Evolutionary conservation across 257 asterid genomes (phyloP).

Genomic region (Rehmannia glutinosa): DNA sequence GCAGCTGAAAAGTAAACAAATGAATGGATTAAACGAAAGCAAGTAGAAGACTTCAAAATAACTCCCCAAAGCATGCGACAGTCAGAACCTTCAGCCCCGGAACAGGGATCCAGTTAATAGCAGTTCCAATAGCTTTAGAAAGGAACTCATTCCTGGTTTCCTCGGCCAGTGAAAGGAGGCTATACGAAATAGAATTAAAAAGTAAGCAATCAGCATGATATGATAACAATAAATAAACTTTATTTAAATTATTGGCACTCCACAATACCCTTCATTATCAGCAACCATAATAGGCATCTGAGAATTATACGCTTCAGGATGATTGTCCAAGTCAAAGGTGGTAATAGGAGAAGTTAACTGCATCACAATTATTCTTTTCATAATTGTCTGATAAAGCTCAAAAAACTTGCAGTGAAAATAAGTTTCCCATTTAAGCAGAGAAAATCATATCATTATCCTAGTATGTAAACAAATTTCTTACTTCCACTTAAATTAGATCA

Average conservation of each 20-base stretch:
- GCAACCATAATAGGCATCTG: constrained; percentile 20
- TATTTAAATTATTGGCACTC: not conserved
- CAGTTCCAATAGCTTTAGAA: constrained; percentile 38
- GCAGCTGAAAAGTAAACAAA: constrained; percentile 28
- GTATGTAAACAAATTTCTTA: not conserved
- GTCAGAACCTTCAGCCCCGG: constrained; percentile 31
- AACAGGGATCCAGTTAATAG: constrained; percentile 35
- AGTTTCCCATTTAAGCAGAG: not conserved
- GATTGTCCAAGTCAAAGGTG: constrained; percentile 12
- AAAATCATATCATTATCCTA: not conserved
- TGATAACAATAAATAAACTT: not conserved
- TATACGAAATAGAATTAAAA: constrained; percentile 9
- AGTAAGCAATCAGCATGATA: constrained; percentile 8
- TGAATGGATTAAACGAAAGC: constrained; percentile 14
- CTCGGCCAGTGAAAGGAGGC: constrained; percentile 39
- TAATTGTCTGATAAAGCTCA: constrained; percentile 2
- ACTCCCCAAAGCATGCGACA: constrained; percentile 11
- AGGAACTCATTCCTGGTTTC: constrained; percentile 41
- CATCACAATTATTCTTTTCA: constrained; percentile 13
- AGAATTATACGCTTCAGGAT: constrained; percentile 25
- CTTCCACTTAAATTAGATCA: not conserved
- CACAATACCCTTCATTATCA: constrained; percentile 23
- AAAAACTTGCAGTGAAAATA: not conserved
- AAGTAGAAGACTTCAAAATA: not conserved
- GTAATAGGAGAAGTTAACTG: constrained; percentile 28